These are phyloP conservation scores for Pigoraptor vietnamica DNA, from an alignment of 78 protist genomes.

Conservation along the genomic window DNA sequence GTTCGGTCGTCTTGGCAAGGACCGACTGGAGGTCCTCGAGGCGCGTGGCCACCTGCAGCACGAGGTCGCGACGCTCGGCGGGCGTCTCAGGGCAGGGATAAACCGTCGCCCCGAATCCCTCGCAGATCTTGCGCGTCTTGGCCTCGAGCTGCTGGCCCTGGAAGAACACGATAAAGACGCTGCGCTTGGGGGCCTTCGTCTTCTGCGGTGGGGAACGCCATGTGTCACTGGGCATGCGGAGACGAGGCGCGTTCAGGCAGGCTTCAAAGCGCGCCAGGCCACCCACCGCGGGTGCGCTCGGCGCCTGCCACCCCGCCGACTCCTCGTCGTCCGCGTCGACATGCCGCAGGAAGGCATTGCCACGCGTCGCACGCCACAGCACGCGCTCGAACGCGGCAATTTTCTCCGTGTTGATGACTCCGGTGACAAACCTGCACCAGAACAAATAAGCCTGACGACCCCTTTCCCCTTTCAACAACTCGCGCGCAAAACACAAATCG, in stretches of 20 bases:
- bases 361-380: constrained; percentile 81
- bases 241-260: too few relatives aligned
- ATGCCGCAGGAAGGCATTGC: constrained; percentile 72
- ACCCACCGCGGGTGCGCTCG: neutral
- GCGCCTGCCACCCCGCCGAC: neutral
- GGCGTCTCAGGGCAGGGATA: constrained; percentile 72
- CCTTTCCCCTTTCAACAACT: neutral
- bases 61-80: constrained; percentile 47
- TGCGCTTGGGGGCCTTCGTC: constrained; percentile 31
- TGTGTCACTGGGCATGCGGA: too few relatives aligned
- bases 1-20: constrained; percentile 26
- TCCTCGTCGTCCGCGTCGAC: constrained; percentile 52
- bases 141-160: constrained; percentile 67
- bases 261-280: too few relatives aligned
- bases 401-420: constrained; percentile 49
- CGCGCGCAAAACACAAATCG: too few relatives aligned
- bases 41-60: constrained; percentile 42
- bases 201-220: too few relatives aligned
- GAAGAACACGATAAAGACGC: constrained; percentile 71
- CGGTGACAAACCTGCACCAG: constrained; percentile 57
- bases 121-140: constrained; percentile 76
- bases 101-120: constrained; percentile 67
- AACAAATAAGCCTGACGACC: neutral
- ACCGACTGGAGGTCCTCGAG: constrained; percentile 24
- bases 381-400: constrained; percentile 65